These are phyloP conservation scores for Cephalotrichum gorgonifer DNA, from an alignment of 2,329 filamentous ascomycete species.

Conservation along the genomic window DNA sequence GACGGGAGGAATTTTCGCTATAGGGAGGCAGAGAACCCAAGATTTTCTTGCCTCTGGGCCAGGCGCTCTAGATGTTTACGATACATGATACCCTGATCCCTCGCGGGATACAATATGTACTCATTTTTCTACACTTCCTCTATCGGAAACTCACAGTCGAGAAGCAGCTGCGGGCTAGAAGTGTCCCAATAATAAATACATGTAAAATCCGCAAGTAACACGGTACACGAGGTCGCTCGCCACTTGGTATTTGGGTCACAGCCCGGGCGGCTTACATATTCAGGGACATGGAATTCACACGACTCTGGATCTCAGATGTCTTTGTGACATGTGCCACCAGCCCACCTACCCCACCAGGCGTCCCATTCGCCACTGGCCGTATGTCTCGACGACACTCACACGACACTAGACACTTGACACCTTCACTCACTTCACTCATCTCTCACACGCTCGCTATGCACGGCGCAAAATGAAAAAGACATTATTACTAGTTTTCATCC, in stretches of 20 bases:
- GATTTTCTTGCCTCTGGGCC: too few relatives aligned
- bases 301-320: background rate
- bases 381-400: background rate
- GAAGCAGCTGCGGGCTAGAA: too few relatives aligned
- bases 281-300: background rate
- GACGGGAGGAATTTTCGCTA: too few relatives aligned
- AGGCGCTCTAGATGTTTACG: background rate
- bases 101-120: background rate
- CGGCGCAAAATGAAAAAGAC: slow-evolving; percentile 58
- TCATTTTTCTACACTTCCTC: background rate
- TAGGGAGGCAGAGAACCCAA: too few relatives aligned
- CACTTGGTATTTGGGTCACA: too few relatives aligned
- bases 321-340: background rate
- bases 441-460: background rate
- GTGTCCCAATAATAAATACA: too few relatives aligned
- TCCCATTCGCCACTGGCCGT: background rate
- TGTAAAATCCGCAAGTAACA: too few relatives aligned
- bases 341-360: background rate
- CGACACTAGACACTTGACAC: background rate
- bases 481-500: slow-evolving; percentile 71
- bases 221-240: too few relatives aligned
- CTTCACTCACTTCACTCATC: background rate
- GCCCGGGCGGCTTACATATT: background rate
- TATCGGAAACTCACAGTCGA: background rate
- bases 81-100: background rate